Conservation (phyloP, 257 asterid species). For the Striga asiatica region DNA sequence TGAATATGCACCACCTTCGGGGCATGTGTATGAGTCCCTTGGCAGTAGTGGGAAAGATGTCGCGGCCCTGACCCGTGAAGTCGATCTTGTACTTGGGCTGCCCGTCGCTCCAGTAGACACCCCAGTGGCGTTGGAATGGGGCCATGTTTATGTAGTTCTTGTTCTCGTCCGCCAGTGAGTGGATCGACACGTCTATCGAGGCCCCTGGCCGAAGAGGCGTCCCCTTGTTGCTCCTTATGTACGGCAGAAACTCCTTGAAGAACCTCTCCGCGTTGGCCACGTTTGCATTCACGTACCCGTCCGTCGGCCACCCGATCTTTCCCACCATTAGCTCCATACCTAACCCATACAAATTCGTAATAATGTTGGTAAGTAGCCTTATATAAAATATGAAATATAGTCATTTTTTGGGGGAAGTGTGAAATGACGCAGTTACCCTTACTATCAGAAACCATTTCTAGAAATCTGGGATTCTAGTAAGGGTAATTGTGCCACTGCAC, state of each 20-base stretch:
- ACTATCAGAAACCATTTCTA: no score
- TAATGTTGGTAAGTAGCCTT: no score
- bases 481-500: no score
- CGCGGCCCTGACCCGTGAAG: constrained; percentile 26
- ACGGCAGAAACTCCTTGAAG: constrained; percentile 22
- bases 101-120: constrained; percentile 37
- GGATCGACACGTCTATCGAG: constrained; percentile 24
- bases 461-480: no score
- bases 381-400: no score
- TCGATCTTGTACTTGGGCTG: constrained; percentile 49
- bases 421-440: no score
- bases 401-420: no score
- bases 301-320: constrained; percentile 67
- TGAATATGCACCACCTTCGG: constrained; percentile 25
- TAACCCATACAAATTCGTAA: no score
- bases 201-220: constrained; percentile 31
- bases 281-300: constrained; percentile 26
- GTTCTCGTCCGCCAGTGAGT: constrained; percentile 36
- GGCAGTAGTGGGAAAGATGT: constrained; percentile 28
- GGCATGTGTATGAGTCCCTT: constrained; percentile 29
- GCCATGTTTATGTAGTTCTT: not conserved
- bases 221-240: constrained; percentile 22
- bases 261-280: constrained; percentile 25
- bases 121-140: constrained; percentile 44
- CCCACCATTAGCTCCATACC: constrained; percentile 22